These are phyloP conservation scores for Aphanomyces stellatus DNA, from an alignment of 352 stramenopile species.

Conservation along the genomic window DNA sequence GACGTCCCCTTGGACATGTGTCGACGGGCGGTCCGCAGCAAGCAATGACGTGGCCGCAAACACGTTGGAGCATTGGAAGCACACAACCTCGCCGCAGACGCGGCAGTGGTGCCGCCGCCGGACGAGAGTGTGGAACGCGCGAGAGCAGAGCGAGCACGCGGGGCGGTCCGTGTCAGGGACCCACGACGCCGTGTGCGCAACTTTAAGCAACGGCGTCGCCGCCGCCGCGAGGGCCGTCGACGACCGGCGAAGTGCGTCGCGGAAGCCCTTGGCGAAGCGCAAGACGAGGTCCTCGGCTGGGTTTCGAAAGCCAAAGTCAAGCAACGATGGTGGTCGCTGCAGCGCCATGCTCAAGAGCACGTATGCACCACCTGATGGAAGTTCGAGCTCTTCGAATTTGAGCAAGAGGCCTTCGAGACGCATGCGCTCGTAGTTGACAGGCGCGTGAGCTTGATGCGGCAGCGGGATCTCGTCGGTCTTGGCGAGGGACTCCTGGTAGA, in stretches of 20 bases:
- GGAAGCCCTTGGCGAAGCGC: slow-evolving; percentile 66
- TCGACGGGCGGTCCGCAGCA: slow-evolving; percentile 69
- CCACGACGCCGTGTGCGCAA: slow-evolving; percentile 30
- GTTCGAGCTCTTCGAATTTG: slow-evolving; percentile 59
- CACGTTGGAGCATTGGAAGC: slow-evolving; percentile 78
- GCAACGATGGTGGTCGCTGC: slow-evolving; percentile 68
- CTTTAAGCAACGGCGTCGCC: slow-evolving; percentile 72
- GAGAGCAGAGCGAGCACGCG: slow-evolving; percentile 74
- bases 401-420: slow-evolving; percentile 80
- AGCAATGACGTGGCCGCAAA: slow-evolving; percentile 77
- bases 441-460: background rate
- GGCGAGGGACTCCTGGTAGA: slow-evolving; percentile 78
- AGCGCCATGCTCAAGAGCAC: slow-evolving; percentile 81
- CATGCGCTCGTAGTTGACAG: slow-evolving; percentile 65
- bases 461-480: slow-evolving; percentile 62
- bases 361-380: slow-evolving; percentile 28
- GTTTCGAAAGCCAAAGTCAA: slow-evolving; percentile 75
- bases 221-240: slow-evolving; percentile 74
- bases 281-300: slow-evolving; percentile 76
- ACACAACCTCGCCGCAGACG: slow-evolving; percentile 83
- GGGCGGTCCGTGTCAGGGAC: slow-evolving; percentile 72
- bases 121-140: slow-evolving; percentile 76
- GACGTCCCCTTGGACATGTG: slow-evolving; percentile 73
- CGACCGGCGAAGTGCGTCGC: slow-evolving; percentile 71
- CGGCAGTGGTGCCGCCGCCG: slow-evolving; percentile 81